Base-by-base conservation (phyloP, 2,329 filamentous ascomycete genomes). In the Cercospora zeae-maydis region DNA sequence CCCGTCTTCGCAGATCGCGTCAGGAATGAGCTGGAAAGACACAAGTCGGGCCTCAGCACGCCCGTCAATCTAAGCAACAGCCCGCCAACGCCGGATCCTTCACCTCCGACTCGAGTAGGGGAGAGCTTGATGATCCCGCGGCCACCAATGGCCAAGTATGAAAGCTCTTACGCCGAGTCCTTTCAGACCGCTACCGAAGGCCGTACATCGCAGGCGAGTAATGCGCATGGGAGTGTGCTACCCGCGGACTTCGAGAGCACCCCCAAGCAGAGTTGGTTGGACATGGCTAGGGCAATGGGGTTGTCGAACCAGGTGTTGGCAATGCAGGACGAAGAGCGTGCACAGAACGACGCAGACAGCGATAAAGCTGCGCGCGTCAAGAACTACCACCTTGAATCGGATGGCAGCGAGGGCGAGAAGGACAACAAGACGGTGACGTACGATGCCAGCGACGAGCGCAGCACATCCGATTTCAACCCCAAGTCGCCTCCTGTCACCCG, bases 141-240 rank as follows among this genome's bases (percentile, higher is more conserved):
- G 21, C 72, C 70, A 30, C 19, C 55, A 14, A 63, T 72, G 47
- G 36, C 52, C 42, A 42, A 64, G n/a, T 70, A 69, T 55, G 63
- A 70, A 4, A 75, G 79, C 7, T 81, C 80, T 5, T 79, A 76
- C 21, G 78, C 78, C 33, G 79, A 81, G 27, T 81, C 79, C 0
- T 81, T 80, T 67, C 76, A 73, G 49, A 82, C 80, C 1, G 80
- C 80, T 10, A 73, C 74, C 61, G 79, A 81, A 67, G 76, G 78
- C 4, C 74, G 74, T 24, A 59, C 57, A n/a, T 47, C 70, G 10
- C 72, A 71, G 57, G 70, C 70, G 13, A 70, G 68, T 52, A 75
- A 77, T 37, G 66, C 70, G 13, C 72, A 71, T 59, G 70, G 70
- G 14, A 70, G 66, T 49, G 68, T 42, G 56, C 65, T 45, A 14